These are phyloP conservation scores for Luzula sylvatica DNA, from an alignment of 176 grass and related monocot genomes.

Conservation along the genomic window DNA sequence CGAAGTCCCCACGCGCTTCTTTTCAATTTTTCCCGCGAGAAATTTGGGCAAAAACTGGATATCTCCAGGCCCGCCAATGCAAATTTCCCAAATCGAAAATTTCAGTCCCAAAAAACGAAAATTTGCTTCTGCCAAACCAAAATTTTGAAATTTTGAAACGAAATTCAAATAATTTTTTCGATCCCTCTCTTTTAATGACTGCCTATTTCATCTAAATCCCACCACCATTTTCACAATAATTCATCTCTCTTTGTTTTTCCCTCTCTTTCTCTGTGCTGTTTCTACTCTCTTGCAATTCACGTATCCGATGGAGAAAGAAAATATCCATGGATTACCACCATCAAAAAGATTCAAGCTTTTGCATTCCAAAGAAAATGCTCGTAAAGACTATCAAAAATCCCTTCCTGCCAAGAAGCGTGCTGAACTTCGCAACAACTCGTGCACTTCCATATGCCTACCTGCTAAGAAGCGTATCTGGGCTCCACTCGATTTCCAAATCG, in stretches of 20 bases:
- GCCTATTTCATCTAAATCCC: neutral
- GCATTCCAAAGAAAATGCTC: neutral
- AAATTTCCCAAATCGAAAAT: constrained; percentile 11
- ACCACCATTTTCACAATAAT: neutral
- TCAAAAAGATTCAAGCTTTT: constrained; percentile 69
- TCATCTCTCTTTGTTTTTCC: neutral
- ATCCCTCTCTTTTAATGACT: neutral
- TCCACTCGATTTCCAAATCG: constrained; percentile 9
- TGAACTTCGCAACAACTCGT: neutral
- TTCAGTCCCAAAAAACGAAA: neutral
- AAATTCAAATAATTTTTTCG: constrained; percentile 5
- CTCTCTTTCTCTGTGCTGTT: constrained; percentile 7
- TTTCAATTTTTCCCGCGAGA: constrained; percentile 8
- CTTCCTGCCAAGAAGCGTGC: neutral
- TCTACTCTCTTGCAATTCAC: neutral
- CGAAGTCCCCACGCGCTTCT: neutral
- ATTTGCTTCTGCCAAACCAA: neutral
- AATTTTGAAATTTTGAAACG: neutral
- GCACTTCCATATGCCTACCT: constrained; percentile 47
- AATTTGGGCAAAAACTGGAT: constrained; percentile 1
- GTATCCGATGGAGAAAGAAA: constrained; percentile 16
- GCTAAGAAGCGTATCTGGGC: constrained; percentile 56
- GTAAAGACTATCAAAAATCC: neutral
- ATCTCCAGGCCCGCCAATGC: neutral
- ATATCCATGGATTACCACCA: constrained; percentile 37